These are phyloP conservation scores for Ganoderma lucidum DNA, from an alignment of 1,284 basidiomycete genomes.

Conservation along the genomic window DNA sequence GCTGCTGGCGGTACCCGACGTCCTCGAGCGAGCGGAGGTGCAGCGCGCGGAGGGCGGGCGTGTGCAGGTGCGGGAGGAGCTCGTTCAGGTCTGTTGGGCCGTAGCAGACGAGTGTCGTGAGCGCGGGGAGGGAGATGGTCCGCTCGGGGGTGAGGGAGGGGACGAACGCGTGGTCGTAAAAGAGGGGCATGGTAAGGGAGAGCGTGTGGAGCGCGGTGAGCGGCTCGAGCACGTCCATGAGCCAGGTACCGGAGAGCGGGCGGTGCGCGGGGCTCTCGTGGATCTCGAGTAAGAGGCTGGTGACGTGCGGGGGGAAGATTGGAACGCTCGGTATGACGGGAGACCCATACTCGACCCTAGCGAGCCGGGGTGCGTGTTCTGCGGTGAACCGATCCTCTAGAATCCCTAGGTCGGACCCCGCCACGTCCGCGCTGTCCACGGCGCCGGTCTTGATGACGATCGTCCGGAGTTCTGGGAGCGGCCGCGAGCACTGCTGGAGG, in stretches of 20 bases:
- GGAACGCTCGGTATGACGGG: conserved; percentile 45
- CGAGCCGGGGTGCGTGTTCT: conserved; percentile 46
- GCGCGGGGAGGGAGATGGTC: conserved; percentile 45
- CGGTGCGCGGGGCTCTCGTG: conserved; percentile 34
- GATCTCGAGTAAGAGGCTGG: conserved; percentile 45
- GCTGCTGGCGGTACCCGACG: conserved; percentile 47
- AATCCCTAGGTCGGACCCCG: conserved; percentile 18
- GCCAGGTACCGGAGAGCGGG: conserved; percentile 42
- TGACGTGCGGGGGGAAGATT: conserved; percentile 49
- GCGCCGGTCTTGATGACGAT: conserved; percentile 34
- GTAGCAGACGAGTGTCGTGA: conserved; percentile 51
- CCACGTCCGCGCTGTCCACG: conserved; percentile 30
- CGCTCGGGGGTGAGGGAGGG: conserved; percentile 39
- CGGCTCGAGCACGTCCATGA: conserved; percentile 36
- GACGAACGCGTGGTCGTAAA: conserved; percentile 46
- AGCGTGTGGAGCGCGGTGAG: conserved; percentile 47
- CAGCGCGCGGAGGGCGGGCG: conserved; percentile 54
- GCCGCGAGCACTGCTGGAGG: conserved; percentile 37
- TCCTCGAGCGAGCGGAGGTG: conserved; percentile 56
- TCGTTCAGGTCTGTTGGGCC: conserved; percentile 53
- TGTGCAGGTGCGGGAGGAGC: conserved; percentile 51
- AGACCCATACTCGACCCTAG: conserved; percentile 43
- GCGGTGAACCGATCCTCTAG: conserved; percentile 42
- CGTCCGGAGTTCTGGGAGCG: conserved; percentile 34
- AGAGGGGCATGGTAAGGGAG: conserved; percentile 49